Base-by-base conservation (phyloP, 2,329 filamentous ascomycete genomes). In the Fusarium falciforme region DNA sequence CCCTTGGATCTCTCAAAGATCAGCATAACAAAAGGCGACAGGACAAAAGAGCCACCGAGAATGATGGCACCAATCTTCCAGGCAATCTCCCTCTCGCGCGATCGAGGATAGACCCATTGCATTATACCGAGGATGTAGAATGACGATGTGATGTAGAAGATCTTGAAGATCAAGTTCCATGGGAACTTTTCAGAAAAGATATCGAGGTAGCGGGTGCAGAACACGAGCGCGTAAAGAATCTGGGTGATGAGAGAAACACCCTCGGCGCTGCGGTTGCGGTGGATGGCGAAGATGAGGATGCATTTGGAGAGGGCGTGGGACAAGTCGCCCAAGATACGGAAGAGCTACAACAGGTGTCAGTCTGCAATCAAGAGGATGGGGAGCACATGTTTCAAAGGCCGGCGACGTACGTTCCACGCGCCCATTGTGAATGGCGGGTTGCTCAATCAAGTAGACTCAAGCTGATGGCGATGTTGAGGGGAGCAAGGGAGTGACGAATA, bases 201-300 rank as follows among this genome's bases (percentile, higher is more conserved):
- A 81, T 98, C 94, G 73, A 96, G 89, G 84, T 98, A 98, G 70
- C 96, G 91, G 6, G 94, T 92, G 79, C 92, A 87, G 85, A 98
- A 98, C 67, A 98, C 95, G 72, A 93, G 82, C 64, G 92, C 91
- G 84, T 98, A 98, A 74, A 98, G 91, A 65, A 92, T 88, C 83
- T 98, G 96, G 1, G 93, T 98, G 79, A 98, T 94, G 80, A 98
- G 91, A 27, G 95, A 98, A 70, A 98, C 93, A 68, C 95, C 94
- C 87, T 98, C 95, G 57, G 95, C 93, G 82, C 93, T 96, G 80
- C 90, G 90, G 81, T 98, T 98, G 76, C 90, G 90, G 84, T 98
- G 94, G 79, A 98, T 98, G 64, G 95, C 92, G 85, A 92, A 93
- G 84, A 98, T 94, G 77, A 98, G 89, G 80, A 98, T 96, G 82